Conservation (phyloP, 2,329 filamentous ascomycete species). For the Sporothrix sp. region DNA sequence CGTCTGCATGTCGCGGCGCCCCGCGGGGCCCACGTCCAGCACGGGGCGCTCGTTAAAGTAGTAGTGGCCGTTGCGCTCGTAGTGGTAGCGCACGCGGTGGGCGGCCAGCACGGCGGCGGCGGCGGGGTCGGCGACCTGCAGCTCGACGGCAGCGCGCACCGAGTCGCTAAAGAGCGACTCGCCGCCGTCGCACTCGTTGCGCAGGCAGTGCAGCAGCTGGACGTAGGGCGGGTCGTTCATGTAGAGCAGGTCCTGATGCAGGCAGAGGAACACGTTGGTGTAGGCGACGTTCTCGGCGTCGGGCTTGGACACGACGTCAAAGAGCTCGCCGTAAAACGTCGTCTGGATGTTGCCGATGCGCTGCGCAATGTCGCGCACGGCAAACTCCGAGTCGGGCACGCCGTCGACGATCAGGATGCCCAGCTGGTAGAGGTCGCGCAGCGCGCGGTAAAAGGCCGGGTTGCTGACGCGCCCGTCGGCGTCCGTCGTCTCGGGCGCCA, state of each 20-base stretch:
- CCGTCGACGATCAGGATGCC: conserved; percentile 70
- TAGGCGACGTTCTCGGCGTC: conserved; percentile 88
- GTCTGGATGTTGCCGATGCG: conserved; percentile 71
- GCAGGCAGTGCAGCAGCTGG: conserved; percentile 82
- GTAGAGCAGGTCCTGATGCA: conserved; percentile 93
- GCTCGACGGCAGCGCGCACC: conserved; percentile 45
- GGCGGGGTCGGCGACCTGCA: conserved; percentile 27
- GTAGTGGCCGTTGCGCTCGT: conserved; percentile 54
- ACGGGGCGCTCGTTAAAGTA: conserved; percentile 53
- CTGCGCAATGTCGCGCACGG: conserved; percentile 58
- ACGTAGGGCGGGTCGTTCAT: conserved; percentile 68
- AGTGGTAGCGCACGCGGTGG: conserved; percentile 54
- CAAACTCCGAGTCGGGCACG: conserved; percentile 57
- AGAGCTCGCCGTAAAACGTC: conserved; percentile 86
- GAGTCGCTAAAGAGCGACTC: conserved; percentile 80
- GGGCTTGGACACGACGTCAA: conserved; percentile 76
- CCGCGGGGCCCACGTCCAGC: conserved; percentile 25
- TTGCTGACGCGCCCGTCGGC: too few relatives aligned
- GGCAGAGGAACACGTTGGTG: conserved; percentile 68
- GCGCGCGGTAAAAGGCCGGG: conserved; percentile 45
- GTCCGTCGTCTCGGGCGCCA: conserved; percentile 39
- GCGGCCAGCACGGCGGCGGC: conserved; percentile 52
- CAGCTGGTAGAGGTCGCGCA: conserved; percentile 52
- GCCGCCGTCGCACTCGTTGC: conserved; percentile 69
- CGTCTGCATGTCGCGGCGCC: not conserved